phyloP scores from a whole-genome alignment of 192 early-diverging fungal genomes.

The Coemansia pectinata region DNA sequence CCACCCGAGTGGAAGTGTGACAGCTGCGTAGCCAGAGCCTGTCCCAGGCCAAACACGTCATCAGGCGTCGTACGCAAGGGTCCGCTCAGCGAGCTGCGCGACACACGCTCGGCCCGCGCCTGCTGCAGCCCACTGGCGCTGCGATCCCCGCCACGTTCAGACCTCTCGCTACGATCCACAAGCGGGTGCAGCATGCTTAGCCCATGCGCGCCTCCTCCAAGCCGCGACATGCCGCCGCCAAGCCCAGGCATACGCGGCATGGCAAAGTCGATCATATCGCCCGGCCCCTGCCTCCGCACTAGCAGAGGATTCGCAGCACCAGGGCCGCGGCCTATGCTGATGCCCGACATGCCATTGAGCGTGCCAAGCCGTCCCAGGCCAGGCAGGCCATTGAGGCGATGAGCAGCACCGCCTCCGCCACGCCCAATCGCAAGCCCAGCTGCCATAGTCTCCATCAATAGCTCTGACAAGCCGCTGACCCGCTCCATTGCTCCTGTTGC shows the following conservation, averaged over 20 bases:
- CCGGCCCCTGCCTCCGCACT: conserved; percentile 15
- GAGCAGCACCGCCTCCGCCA: conserved; percentile 7
- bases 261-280: conserved; percentile 15
- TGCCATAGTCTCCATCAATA: conserved; percentile 36
- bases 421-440: conserved; percentile 6
- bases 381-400: conserved; percentile 9
- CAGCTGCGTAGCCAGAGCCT: conserved; percentile 35
- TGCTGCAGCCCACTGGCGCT: conserved; percentile 28
- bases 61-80: conserved; percentile 30
- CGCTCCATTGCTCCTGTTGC: background rate
- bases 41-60: conserved; percentile 43
- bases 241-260: conserved; percentile 31
- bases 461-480: conserved; percentile 13
- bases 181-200: conserved; percentile 47
- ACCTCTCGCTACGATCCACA: conserved; percentile 20
- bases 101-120: conserved; percentile 46
- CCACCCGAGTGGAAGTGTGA: conserved; percentile 34
- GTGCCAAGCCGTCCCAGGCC: conserved; percentile 9
- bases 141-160: conserved; percentile 11
- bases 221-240: conserved; percentile 12
- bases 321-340: conserved; percentile 1
- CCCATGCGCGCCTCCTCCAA: conserved; percentile 5
- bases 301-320: background rate
- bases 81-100: conserved; percentile 27
- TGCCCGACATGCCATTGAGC: conserved; percentile 25